Evolutionary conservation across 768 basidiomycete species (phyloP), one percentile per base, ranked within the genome.

Genomic region (Amanita thiersii): DNA sequence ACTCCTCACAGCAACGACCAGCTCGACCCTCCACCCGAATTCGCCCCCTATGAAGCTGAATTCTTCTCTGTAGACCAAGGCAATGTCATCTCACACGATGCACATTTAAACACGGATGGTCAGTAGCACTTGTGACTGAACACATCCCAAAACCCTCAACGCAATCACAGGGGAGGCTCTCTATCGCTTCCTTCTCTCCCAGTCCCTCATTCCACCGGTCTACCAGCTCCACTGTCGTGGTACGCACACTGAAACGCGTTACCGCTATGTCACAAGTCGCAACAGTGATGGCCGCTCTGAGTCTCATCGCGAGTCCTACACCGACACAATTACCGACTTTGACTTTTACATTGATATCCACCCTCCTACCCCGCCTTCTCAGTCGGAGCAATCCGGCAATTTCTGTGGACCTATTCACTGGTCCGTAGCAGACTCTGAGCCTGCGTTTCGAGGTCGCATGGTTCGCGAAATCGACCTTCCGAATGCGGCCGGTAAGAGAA

Each of bases 161-260:
- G 6, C 31, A 5, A 36, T 12, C 1, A 15, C 40, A 81, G 81
- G 81, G 23, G 80, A 81, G 51, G 77, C 78, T 0, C 68, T 87
- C 17, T 86, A 83, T 55, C 75, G 82, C 43, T 89, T 86, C 57
- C 61, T 89, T 12, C 70, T 85, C 17, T 66, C 68, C 3, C 75
- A 81, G 39, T 68, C 79, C 1, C 55, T 51, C 23, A 58, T 50
- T 2, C 64, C 61, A 2, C 81, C 81, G 3, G 56, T 45, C 15
- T 62, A 72, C 45, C 56, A 60, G 25, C 52, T 83, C 3, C 70
- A 66, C 31, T 69, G 71, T 47, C 59, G 59, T 11, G 83, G 84
- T 7, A 66, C 68, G 0, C 83, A 84, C 52, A 46, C 55, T 2
- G 81, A 86, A 52, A 68, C 60, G 6, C 71, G 63, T 30, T 61